Evolutionary conservation across 768 basidiomycete genomes (phyloP).

Genomic region (Pluteus cervinus): DNA sequence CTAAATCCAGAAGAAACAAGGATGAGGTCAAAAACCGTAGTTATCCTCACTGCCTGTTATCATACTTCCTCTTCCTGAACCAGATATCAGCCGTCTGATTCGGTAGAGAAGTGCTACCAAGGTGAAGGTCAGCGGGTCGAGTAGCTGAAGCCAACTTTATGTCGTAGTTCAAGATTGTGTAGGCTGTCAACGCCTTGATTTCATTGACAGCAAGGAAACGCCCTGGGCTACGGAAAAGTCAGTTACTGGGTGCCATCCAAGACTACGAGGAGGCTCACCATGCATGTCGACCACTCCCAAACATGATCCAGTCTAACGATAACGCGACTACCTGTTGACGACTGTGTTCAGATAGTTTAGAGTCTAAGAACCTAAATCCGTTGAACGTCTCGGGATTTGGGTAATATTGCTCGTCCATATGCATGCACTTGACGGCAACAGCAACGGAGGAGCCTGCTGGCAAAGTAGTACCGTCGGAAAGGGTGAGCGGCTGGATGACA

Average conservation of each 20-base stretch:
- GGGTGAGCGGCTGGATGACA: slow-evolving; percentile 17
- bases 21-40: too few species aligned
- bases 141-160: slow-evolving; percentile 22
- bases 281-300: slow-evolving; percentile 34
- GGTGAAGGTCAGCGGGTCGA: slow-evolving; percentile 12
- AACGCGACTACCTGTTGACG: slow-evolving; percentile 29
- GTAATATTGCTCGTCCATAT: slow-evolving; percentile 29
- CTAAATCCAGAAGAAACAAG: too few species aligned
- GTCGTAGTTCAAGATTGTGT: slow-evolving; percentile 34
- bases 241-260: not conserved
- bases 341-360: slow-evolving; percentile 23
- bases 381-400: slow-evolving; percentile 35
- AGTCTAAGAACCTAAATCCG: slow-evolving; percentile 40
- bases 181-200: slow-evolving; percentile 34
- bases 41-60: too few species aligned
- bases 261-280: slow-evolving; percentile 13
- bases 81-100: slow-evolving; percentile 27
- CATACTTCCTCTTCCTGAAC: too few species aligned
- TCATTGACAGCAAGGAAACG: slow-evolving; percentile 41
- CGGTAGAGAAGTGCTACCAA: slow-evolving; percentile 14
- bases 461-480: slow-evolving; percentile 20
- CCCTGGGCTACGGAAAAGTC: slow-evolving; percentile 23
- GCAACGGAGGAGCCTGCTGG: slow-evolving; percentile 20
- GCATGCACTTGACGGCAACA: slow-evolving; percentile 15
- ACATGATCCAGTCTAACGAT: slow-evolving; percentile 25